Base-by-base conservation (phyloP, 2,329 filamentous ascomycete genomes). In the Elsinoe australis region DNA sequence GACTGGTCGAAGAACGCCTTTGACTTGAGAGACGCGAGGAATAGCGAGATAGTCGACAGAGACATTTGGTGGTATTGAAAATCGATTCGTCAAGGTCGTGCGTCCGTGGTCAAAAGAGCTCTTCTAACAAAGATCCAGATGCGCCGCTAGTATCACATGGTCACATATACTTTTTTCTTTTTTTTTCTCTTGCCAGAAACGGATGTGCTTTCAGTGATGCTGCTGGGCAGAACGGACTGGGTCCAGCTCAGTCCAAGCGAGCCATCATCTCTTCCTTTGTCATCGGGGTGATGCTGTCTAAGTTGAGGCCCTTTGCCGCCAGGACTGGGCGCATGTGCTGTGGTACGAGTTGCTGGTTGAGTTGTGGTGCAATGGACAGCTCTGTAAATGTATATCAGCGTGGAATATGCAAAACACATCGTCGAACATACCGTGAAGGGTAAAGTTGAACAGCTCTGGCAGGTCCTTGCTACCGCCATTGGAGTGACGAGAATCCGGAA, bases 221-320 rank as follows among this genome's bases (percentile, higher is more conserved):
- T 32, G 26, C 15, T 44, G 24, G 39, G 45, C 28, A 3, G 31
- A 47, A 8, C 32, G 41, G 41, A 45, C 41, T 15, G 36, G n/a
- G 36, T 44, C 44, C 12, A 28, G 29, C 65, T 70, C 72, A 98
- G 71, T 98, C 92, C 69, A 98, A 76, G 68, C 89, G 87, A 51
- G 92, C 92, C 73, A 95, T 87, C 92, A 98, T 96, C 67, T 95
- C 87, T 61, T 92, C 84, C 74, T 88, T 94, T 61, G 84, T 74
- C 72, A 98, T 75, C 36, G 90, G 90, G 59, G 82, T 87, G 68
- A 98, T 86, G 67, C 89, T 89, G 68, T 95, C 87, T 61, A 95
- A 87, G 66, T 96, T 89, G 57, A 98, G 78, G 10, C 63, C 89
- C 60, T 81, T 82, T 39, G 82, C 76, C 53, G 79, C 79, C 52